Conservation (phyloP, 2,329 filamentous ascomycete genomes). For the Fusarium denticulatum region DNA sequence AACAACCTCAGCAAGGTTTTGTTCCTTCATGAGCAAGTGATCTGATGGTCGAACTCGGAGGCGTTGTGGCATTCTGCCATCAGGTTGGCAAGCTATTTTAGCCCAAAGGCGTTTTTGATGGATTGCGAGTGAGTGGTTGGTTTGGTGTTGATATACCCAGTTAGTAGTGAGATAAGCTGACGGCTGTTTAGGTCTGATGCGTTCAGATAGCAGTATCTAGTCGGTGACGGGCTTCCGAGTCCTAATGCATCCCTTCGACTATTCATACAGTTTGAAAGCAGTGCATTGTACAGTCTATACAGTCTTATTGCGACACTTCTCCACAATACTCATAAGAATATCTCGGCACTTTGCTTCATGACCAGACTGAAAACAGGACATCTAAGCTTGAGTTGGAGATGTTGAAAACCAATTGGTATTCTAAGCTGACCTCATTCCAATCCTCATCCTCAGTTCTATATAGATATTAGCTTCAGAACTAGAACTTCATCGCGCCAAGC, state of each 20-base stretch:
- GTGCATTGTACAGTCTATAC: background rate
- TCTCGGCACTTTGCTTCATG: background rate
- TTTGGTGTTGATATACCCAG: conserved; percentile 13
- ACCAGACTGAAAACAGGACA: background rate
- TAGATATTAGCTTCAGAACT: background rate
- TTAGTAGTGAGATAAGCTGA: conserved; percentile 23
- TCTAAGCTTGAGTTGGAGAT: background rate
- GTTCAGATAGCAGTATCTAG: background rate
- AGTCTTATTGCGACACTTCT: background rate
- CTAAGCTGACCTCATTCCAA: conserved; percentile 21
- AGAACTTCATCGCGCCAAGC: conserved; percentile 11
- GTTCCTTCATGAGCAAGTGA: conserved; percentile 13
- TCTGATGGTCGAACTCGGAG: background rate
- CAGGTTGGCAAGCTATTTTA: background rate
- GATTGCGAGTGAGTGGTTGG: conserved; percentile 3
- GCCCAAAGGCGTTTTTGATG: background rate
- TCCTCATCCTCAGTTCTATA: background rate
- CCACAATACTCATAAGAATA: background rate
- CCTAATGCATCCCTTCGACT: too few relatives aligned
- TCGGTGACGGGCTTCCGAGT: background rate
- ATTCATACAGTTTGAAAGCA: background rate
- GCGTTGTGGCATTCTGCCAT: background rate
- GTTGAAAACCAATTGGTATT: background rate
- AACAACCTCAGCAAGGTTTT: conserved; percentile 19
- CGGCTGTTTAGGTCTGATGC: conserved; percentile 5